Evolutionary conservation across 495 filamentous ascomycete genomes (phyloP), one percentile per base, ranked within the genome.

Genomic region (Alectoria sarmentosa): DNA sequence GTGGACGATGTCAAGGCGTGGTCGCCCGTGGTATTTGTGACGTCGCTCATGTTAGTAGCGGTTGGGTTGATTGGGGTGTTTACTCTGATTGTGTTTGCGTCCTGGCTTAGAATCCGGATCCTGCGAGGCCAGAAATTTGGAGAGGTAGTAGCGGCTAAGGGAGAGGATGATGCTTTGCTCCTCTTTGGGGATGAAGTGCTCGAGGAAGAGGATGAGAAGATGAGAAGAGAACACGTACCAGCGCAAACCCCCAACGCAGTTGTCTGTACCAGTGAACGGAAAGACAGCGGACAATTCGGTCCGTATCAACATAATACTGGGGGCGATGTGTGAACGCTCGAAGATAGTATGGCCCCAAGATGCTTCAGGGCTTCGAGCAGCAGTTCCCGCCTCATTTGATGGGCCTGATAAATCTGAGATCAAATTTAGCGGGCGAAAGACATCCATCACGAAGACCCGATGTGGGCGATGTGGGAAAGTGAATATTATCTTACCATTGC

Each of bases 121-220:
- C 17, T 55, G 19, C 14, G 30, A 55, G 52, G 52, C 2, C 28
- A n/a, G 15, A 55, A 34, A 36, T 3, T 3, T 10, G 17, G 6
- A 7, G 8, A 54, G 26, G 26, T 54, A 15, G 30, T 34, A 28
- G n/a, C 1, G 30, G 52, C 30, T n/a, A 6, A 32, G 15, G 28
- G 30, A 21, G 30, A 55, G 30, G 13, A 19, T 36, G 52, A 55
- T 13, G 19, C 52, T 55, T 55, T 55, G 52, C 30, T 55, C 21
- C 52, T 55, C 15, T 55, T 55, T 55, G 52, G 52, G 14, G 52
- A 55, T 13, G 52, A 55, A 17, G 52, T 21, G 52, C 52, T 55
- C n/a, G 17, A 55, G 30, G 52, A 55, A 2, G 30, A 55, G 11
- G 30, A 55, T 19, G 48, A 52, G 48, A 55, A 34, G 17, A 17